Percentiles rank a stretch among this genome's conserved stretches.
Conservation (phyloP, 345 rosid species). For the Heritiera littoralis region DNA sequence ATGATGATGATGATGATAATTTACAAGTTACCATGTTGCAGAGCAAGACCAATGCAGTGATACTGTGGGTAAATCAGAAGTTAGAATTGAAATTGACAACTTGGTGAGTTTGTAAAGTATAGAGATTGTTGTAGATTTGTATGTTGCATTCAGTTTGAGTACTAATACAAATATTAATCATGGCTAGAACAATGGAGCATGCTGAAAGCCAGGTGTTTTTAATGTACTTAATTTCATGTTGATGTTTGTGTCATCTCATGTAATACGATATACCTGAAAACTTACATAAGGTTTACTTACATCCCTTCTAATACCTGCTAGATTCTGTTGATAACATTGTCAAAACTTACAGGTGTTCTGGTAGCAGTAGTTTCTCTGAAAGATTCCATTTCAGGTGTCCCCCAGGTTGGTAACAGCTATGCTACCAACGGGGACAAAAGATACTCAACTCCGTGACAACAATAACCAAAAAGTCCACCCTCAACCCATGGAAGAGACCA, state of each 20-base stretch:
- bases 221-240: neutral
- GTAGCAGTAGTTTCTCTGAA: conserved; percentile 20
- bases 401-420: conserved; percentile 51
- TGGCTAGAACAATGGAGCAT: neutral
- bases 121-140: neutral
- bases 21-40: neutral
- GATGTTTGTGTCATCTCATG: neutral
- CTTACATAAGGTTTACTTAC: conserved; percentile 3
- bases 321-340: neutral
- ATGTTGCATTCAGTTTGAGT: neutral
- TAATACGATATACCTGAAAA: neutral
- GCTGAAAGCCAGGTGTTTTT: neutral
- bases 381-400: conserved; percentile 20
- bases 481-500: conserved; percentile 85
- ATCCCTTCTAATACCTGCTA: neutral
- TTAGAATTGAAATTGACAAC: neutral
- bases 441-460: conserved; percentile 73
- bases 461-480: conserved; percentile 78
- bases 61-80: neutral
- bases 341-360: conserved; percentile 36
- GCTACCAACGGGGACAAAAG: conserved; percentile 79
- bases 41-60: neutral
- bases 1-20: too few species aligned
- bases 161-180: neutral
- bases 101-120: neutral